Percentiles rank a stretch among this genome's conserved stretches.
Conservation (phyloP, 2,329 filamentous ascomycete species). For the Bipolaris zeicola region DNA sequence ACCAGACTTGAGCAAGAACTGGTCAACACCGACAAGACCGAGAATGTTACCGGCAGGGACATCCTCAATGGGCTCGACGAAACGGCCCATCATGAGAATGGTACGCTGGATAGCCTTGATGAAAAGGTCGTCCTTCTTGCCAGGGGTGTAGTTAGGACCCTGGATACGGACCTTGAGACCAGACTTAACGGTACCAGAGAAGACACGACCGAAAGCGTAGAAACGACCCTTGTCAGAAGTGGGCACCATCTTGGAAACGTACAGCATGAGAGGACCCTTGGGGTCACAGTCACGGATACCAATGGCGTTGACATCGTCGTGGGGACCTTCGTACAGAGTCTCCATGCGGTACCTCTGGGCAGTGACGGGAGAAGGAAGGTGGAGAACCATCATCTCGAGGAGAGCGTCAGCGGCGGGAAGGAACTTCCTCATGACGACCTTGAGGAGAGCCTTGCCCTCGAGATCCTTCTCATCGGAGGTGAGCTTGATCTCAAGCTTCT, state of each 20-base stretch:
- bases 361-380: constrained; percentile 93
- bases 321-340: constrained; percentile 97
- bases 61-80: constrained; percentile 98
- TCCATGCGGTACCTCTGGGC: constrained; percentile 98
- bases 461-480: constrained; percentile 82
- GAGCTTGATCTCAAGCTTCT: constrained; percentile 97
- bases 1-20: constrained; percentile 99
- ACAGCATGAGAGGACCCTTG: constrained; percentile 98
- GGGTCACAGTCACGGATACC: constrained; percentile 98
- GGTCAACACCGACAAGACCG: constrained; percentile 98
- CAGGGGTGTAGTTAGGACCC: constrained; percentile 97
- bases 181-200: constrained; percentile 95
- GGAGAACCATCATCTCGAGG: constrained; percentile 99
- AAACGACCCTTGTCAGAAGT: constrained; percentile 99
- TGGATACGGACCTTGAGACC: constrained; percentile 99
- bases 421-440: constrained; percentile 99
- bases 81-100: constrained; percentile 99
- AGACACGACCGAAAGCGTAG: constrained; percentile 99
- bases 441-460: constrained; percentile 97
- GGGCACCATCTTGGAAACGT: constrained; percentile 99
- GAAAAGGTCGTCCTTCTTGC: constrained; percentile 98
- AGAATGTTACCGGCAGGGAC: constrained; percentile 99
- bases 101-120: constrained; percentile 99
- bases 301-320: constrained; percentile 89
- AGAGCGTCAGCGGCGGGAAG: constrained; percentile 96